These are phyloP conservation scores for Pholiota conissans DNA, from an alignment of 768 basidiomycete genomes.

Conservation along the genomic window DNA sequence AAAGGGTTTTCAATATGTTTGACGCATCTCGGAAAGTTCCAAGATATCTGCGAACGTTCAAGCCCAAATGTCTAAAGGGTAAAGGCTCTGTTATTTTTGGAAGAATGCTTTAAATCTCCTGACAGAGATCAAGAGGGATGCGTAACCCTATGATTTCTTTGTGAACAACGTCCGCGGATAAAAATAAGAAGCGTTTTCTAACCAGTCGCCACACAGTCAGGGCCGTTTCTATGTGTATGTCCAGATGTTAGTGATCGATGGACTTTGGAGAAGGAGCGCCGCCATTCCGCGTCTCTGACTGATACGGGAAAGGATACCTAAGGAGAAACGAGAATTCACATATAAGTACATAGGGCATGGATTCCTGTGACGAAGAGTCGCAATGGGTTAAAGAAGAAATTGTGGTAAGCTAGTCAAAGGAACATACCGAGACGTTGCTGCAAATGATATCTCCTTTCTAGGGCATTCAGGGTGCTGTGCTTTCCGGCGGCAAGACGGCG, in stretches of 20 bases:
- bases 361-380: too few species aligned
- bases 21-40: not conserved
- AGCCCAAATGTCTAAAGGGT: not conserved
- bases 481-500: too few species aligned
- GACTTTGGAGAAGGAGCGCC: not conserved
- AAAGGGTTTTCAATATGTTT: not conserved
- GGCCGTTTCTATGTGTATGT: not conserved
- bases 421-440: too few species aligned
- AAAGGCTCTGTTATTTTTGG: not conserved
- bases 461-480: too few species aligned
- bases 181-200: not conserved
- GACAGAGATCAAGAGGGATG: too few species aligned
- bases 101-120: too few species aligned
- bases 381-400: too few species aligned
- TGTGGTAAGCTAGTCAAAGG: too few species aligned
- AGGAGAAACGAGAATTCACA: not conserved
- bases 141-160: too few species aligned
- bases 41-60: not conserved
- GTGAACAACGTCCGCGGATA: not conserved
- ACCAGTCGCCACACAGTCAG: not conserved
- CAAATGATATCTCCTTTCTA: too few species aligned
- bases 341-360: too few species aligned
- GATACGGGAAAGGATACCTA: not conserved
- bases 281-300: not conserved
- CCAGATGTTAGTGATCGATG: not conserved